A percentile compares a stretch with the other conserved stretches of the same genome.
These are phyloP conservation scores for Fusarium torreyae DNA, from an alignment of 2,329 filamentous ascomycete species.

Conservation along the genomic window DNA sequence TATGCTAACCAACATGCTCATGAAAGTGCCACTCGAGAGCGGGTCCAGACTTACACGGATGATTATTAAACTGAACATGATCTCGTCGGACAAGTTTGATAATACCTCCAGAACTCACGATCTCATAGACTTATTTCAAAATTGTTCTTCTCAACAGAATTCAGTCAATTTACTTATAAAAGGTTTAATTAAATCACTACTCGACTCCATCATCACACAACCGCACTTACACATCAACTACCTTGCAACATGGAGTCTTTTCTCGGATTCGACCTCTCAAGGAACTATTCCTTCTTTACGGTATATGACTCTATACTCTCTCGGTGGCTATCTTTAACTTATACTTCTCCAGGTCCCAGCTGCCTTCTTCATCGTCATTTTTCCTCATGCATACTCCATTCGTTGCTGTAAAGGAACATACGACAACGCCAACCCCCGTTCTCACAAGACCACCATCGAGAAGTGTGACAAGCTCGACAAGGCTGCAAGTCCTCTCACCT, in stretches of 20 bases:
- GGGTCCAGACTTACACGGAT: slow-evolving; percentile 10
- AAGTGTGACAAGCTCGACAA: slow-evolving; percentile 54
- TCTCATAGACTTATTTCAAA: background rate
- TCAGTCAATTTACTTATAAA: slow-evolving; percentile 6
- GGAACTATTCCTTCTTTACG: slow-evolving; percentile 55
- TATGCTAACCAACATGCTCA: slow-evolving; percentile 38
- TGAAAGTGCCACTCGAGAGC: background rate
- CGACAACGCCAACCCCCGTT: slow-evolving; percentile 59
- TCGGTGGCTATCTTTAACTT: background rate
- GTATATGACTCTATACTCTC: slow-evolving; percentile 28
- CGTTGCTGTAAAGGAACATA: slow-evolving; percentile 52
- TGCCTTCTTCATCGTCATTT: slow-evolving; percentile 55
- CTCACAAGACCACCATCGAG: slow-evolving; percentile 50
- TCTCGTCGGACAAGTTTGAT: slow-evolving; percentile 25
- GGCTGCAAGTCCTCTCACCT: slow-evolving; percentile 35
- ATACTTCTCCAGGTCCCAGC: slow-evolving; percentile 56
- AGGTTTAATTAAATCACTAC: background rate
- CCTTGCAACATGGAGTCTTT: slow-evolving; percentile 50
- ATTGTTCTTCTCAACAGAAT: slow-evolving; percentile 31
- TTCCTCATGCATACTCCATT: slow-evolving; percentile 56
- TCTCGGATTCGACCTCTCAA: slow-evolving; percentile 55
- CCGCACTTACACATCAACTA: background rate
- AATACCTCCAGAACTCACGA: slow-evolving; percentile 25
- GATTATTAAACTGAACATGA: slow-evolving; percentile 35
- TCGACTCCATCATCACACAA: background rate